Evolutionary conservation across 2,329 filamentous ascomycete species (phyloP), one percentile per base, ranked within the genome.

Genomic region (Pseudocercospora pini-densiflorae): DNA sequence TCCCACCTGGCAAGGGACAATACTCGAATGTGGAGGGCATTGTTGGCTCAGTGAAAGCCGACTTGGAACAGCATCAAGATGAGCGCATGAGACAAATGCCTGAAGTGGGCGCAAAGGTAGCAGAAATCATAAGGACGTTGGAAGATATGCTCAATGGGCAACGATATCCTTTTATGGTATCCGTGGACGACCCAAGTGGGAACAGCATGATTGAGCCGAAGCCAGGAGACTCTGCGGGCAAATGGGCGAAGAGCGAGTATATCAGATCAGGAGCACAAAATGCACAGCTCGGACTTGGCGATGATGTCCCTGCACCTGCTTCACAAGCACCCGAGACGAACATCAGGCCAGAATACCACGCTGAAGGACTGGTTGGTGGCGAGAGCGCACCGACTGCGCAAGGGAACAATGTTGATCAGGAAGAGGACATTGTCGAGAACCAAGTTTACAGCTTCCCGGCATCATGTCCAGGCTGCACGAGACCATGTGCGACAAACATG

Each of bases 171-270:
- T 97, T 99, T 85, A 91, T 92, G 59, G 81, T 99, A 58, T 90
- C 88, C 47, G 84, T 97, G 57, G 93, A 99, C 77, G 95, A 99
- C 77, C 91, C 92, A 2, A 92, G 94, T 0, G 95, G 95, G 62
- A 99, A 99, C 84, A 97, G 93, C 1, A 98, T 94, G 86, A 97
- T 99, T 74, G 91, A 96, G 57, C 95, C 95, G 14, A 91, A 93
- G 70, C 87, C 92, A 68, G 74, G 80, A 29, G 87, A 89, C 68
- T 90, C 89, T 69, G 90, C 92, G n/a, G 91, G 92, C 72, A 97
- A 97, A 81, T 97, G 94, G 88, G 88, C 89, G 71, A 93, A 94
- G 79, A 87, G 88, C 67, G 92, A 97, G 76, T 99, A 95, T 77
- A 80, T 88, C 62, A 89, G 95, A 66, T 94, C 91, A 0, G 82